Percentiles rank a stretch among this genome's conserved stretches.
Evolutionary conservation across 2,329 filamentous ascomycete genomes (phyloP).

Genomic region (Alternaria gansuensis): DNA sequence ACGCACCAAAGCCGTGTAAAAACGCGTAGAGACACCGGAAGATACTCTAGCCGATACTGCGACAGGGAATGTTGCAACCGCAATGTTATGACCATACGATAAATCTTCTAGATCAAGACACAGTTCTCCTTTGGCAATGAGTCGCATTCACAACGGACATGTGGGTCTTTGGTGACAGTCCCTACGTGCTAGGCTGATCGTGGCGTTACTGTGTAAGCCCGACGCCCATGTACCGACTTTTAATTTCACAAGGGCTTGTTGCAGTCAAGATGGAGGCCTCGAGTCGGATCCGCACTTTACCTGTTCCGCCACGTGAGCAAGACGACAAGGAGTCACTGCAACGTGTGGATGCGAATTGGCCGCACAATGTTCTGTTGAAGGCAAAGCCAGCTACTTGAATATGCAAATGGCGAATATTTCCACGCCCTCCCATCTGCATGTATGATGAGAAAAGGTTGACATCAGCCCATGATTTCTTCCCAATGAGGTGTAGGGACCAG

Average conservation of each 20-base stretch:
- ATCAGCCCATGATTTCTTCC: slow-evolving; percentile 16
- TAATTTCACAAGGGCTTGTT: slow-evolving; percentile 3
- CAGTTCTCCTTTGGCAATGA: neutral
- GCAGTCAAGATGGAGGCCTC: slow-evolving; percentile 1
- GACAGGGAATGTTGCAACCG: neutral
- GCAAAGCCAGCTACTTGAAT: neutral
- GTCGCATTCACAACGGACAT: neutral
- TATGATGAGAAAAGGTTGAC: slow-evolving; percentile 2
- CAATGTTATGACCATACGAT: neutral
- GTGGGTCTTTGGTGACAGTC: neutral
- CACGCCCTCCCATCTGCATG: slow-evolving; percentile 1
- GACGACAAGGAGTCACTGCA: neutral
- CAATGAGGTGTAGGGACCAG: slow-evolving; percentile 4
- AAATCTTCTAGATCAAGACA: slow-evolving; percentile 3
- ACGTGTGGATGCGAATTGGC: neutral
- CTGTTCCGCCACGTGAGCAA: neutral
- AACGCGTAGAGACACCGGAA: neutral
- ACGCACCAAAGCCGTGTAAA: neutral
- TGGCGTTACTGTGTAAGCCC: slow-evolving; percentile 7
- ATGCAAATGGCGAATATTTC: neutral
- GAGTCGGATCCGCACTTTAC: neutral
- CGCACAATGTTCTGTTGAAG: neutral
- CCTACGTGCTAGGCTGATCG: neutral
- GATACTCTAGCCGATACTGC: neutral
- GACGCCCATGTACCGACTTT: slow-evolving; percentile 11